phyloP scores from a whole-genome alignment of 192 early-diverging fungal species.

The Coemansia sp. region DNA sequence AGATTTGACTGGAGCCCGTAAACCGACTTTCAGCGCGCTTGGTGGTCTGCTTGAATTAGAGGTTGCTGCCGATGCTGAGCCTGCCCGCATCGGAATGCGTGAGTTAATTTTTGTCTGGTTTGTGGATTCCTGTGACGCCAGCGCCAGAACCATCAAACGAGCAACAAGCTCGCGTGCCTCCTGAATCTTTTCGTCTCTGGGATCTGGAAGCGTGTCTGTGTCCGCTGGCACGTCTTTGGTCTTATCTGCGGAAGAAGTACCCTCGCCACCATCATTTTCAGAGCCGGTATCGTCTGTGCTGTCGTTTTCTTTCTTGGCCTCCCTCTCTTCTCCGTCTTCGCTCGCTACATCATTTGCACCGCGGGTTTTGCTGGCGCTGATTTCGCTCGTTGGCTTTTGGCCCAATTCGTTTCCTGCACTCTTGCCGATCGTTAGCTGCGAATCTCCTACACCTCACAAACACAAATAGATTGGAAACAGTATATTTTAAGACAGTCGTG shows the following conservation, averaged over 20 bases:
- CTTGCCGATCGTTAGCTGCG: constrained; percentile 37
- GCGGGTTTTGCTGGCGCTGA: background rate
- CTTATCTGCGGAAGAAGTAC: background rate
- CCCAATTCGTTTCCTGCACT: constrained; percentile 7
- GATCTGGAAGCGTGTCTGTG: background rate
- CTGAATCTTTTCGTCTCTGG: constrained; percentile 22
- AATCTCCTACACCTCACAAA: constrained; percentile 20
- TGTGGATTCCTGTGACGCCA: constrained; percentile 36
- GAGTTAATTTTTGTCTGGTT: constrained; percentile 19
- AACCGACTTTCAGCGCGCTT: constrained; percentile 19
- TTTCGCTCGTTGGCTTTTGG: constrained; percentile 3
- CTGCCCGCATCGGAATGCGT: constrained; percentile 34
- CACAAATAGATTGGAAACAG: background rate
- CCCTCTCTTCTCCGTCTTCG: constrained; percentile 1
- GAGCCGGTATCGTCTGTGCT: background rate
- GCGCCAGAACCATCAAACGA: constrained; percentile 49
- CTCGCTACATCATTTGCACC: constrained; percentile 3
- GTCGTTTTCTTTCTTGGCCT: background rate
- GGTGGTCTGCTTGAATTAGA: constrained; percentile 11
- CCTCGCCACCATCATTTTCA: background rate
- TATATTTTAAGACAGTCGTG: background rate
- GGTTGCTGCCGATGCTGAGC: constrained; percentile 7
- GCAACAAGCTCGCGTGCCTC: constrained; percentile 53
- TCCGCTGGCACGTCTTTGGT: background rate
- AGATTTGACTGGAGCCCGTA: constrained; percentile 35